Conservation (phyloP, 2,329 filamentous ascomycete species). For the Fusarium nematophilum region DNA sequence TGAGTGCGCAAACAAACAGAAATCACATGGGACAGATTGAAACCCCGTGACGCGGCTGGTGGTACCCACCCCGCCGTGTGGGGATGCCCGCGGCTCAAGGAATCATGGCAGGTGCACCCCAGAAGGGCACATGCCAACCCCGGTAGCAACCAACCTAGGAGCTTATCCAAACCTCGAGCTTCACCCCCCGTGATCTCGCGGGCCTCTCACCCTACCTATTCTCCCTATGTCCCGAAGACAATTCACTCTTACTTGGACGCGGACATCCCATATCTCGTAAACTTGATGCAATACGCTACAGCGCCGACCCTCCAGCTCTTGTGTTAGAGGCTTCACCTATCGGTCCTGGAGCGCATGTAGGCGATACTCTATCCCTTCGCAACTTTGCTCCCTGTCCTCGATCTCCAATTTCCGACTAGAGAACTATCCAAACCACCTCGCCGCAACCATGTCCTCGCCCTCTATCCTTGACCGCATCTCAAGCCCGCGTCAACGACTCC, state of each 20-base stretch:
- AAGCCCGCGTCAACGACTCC: conserved; percentile 38
- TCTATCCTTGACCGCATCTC: conserved; percentile 45
- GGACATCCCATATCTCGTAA: not conserved
- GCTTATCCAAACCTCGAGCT: conserved; percentile 16
- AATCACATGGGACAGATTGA: conserved; percentile 25
- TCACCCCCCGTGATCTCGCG: conserved; percentile 16
- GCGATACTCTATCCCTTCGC: conserved; percentile 16
- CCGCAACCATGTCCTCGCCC: conserved; percentile 42
- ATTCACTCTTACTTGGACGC: not conserved
- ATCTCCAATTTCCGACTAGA: not conserved
- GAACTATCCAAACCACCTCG: not conserved
- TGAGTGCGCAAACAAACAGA: too few relatives aligned
- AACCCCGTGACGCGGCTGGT: conserved; percentile 26
- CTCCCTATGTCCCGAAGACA: too few relatives aligned
- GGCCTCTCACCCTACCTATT: not conserved
- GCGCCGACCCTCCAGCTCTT: not conserved
- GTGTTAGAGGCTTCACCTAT: conserved; percentile 10
- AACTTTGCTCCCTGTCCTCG: not conserved
- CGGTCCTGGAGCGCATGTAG: conserved; percentile 20
- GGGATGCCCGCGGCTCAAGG: conserved; percentile 30
- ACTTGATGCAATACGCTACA: not conserved
- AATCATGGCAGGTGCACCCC: conserved; percentile 34
- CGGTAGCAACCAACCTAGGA: conserved; percentile 10
- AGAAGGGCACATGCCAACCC: conserved; percentile 39
- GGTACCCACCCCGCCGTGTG: conserved; percentile 29